phyloP scores from a whole-genome alignment of 768 basidiomycete species.

The Amanita thiersii region DNA sequence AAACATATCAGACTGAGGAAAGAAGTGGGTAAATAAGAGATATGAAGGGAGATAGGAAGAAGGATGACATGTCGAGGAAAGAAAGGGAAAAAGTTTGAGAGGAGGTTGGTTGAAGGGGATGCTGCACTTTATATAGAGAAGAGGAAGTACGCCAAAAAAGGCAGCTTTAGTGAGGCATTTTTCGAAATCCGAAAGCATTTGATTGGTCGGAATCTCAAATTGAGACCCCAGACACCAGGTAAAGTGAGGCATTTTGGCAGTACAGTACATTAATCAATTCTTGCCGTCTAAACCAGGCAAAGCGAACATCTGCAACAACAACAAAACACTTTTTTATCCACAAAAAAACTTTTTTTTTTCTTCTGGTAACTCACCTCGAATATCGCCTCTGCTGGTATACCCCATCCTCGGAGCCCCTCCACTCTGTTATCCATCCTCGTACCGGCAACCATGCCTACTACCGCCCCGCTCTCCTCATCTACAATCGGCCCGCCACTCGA shows the following conservation, averaged over 20 bases:
- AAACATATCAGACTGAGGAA: neutral
- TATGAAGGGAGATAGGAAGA: neutral
- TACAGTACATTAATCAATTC: conserved; percentile 12
- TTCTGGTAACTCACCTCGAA: conserved; percentile 38
- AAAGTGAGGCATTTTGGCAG: conserved; percentile 7
- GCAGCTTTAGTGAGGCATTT: neutral
- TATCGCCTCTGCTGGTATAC: conserved; percentile 52
- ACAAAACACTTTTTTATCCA: no score
- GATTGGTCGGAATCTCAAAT: neutral
- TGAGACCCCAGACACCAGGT: neutral
- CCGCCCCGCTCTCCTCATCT: conserved; percentile 50
- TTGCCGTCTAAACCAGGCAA: conserved; percentile 37
- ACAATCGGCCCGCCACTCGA: conserved; percentile 68
- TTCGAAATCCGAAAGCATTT: neutral
- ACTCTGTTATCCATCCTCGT: conserved; percentile 48
- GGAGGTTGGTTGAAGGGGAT: no score
- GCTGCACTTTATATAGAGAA: neutral
- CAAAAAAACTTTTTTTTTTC: conserved; percentile 1
- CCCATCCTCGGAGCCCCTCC: conserved; percentile 53
- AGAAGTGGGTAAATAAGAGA: neutral
- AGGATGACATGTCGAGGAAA: neutral
- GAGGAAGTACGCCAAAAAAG: neutral
- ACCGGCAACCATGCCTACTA: conserved; percentile 58
- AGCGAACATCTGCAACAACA: conserved; percentile 38
- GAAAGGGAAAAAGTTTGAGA: neutral